Percentiles rank a stretch among this genome's conserved stretches.
These are phyloP conservation scores for Penicillium taxi DNA, from an alignment of 495 filamentous ascomycete species.

Conservation along the genomic window DNA sequence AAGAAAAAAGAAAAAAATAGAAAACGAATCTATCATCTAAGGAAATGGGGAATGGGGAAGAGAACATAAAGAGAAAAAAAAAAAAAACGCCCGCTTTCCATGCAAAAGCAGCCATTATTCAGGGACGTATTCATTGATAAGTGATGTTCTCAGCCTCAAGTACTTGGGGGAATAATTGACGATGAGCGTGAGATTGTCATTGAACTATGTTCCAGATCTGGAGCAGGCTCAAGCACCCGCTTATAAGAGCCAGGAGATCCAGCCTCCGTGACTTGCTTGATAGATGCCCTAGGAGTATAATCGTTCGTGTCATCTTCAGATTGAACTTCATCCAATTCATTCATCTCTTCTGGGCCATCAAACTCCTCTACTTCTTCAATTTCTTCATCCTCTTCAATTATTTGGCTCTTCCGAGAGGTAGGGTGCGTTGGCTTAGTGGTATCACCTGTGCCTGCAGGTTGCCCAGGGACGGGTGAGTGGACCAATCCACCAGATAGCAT, in stretches of 20 bases:
- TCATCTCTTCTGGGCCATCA: constrained; percentile 46
- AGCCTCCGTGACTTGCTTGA: constrained; percentile 3
- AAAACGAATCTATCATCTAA: constrained; percentile 25
- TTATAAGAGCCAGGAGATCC: constrained; percentile 19
- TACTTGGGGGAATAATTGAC: too few relatives aligned
- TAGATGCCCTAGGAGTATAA: constrained; percentile 8
- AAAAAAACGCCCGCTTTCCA: constrained; percentile 7
- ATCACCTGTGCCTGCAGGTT: constrained; percentile 38
- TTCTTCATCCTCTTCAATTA: constrained; percentile 82
- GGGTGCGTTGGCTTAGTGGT: constrained; percentile 49
- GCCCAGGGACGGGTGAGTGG: constrained; percentile 30
- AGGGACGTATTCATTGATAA: too few relatives aligned
- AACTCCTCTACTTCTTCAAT: constrained; percentile 67
- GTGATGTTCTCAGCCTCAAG: constrained; percentile 5
- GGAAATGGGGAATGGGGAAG: constrained; percentile 9
- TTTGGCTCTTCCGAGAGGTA: constrained; percentile 49
- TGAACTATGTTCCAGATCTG: constrained; percentile 28
- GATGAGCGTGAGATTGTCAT: constrained; percentile 32
- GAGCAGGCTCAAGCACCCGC: constrained; percentile 28
- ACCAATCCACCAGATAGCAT: constrained; percentile 29
- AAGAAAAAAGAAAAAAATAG: constrained; percentile 13
- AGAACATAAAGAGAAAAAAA: constrained; percentile 7
- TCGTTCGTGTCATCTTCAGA: constrained; percentile 5
- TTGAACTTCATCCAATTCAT: constrained; percentile 16
- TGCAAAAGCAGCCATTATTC: constrained; percentile 9